A percentile compares a stretch with the other conserved stretches of the same genome.
These are phyloP conservation scores for Mytilinidion resinicola DNA, from an alignment of 495 filamentous ascomycete genomes.

Conservation along the genomic window DNA sequence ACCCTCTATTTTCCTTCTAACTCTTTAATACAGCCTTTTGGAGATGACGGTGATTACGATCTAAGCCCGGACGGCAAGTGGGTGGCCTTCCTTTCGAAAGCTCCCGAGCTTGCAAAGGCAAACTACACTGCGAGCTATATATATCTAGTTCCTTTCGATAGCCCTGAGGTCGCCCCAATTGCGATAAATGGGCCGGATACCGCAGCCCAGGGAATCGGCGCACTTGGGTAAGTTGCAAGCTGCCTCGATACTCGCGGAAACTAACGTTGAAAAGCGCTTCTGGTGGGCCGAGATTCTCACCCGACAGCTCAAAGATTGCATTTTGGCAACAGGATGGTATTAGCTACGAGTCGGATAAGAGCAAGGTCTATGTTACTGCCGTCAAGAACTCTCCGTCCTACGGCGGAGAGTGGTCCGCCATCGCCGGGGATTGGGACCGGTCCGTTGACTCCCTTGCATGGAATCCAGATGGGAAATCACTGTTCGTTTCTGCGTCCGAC, in stretches of 20 bases:
- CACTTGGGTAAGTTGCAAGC: too few species aligned
- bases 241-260: too few species aligned
- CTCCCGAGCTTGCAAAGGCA: conserved; percentile 68
- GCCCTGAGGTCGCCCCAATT: not conserved
- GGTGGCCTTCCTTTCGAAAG: conserved; percentile 76
- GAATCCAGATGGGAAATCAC: conserved; percentile 21
- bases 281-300: conserved; percentile 65
- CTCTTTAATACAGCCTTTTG: conserved; percentile 41
- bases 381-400: not conserved
- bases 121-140: conserved; percentile 73
- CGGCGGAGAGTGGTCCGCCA: not conserved
- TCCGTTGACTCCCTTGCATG: conserved; percentile 22
- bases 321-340: conserved; percentile 64
- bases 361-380: conserved; percentile 56
- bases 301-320: conserved; percentile 62
- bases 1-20: too few species aligned
- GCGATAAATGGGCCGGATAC: conserved; percentile 42
- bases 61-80: conserved; percentile 43
- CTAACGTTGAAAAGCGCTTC: conserved; percentile 51
- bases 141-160: conserved; percentile 61
- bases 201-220: conserved; percentile 32
- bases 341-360: conserved; percentile 77
- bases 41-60: conserved; percentile 52
- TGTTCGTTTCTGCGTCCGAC: conserved; percentile 21
- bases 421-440: conserved; percentile 21